These are phyloP conservation scores for Penicillium simplicissimum DNA, from an alignment of 495 filamentous ascomycete species.

Conservation along the genomic window DNA sequence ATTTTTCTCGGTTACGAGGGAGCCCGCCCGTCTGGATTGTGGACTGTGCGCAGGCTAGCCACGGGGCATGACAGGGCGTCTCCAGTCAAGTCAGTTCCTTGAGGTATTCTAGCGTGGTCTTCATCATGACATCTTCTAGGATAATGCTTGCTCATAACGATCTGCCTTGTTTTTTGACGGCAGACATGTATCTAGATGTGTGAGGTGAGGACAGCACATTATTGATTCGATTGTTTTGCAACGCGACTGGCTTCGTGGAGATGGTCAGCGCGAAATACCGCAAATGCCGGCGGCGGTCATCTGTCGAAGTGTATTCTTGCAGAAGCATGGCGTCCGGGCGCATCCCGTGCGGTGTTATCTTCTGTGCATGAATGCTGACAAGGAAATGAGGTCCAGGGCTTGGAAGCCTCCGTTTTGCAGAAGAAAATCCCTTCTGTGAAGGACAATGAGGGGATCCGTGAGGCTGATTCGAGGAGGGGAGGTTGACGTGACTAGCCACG, in stretches of 20 bases:
- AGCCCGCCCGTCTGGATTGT: constrained; percentile 1
- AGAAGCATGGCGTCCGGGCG: constrained; percentile 3
- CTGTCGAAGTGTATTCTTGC: constrained; percentile 1
- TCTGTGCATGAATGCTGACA: constrained; percentile 1
- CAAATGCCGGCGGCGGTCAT: background rate
- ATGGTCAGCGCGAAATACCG: background rate
- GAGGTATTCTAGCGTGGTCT: background rate
- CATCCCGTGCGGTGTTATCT: constrained; percentile 1
- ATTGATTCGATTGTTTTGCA: background rate
- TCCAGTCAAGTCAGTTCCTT: background rate
- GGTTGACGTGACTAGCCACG: constrained; percentile 1
- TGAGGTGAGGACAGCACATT: background rate
- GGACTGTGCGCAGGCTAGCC: background rate
- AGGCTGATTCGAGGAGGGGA: constrained; percentile 3
- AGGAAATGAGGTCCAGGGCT: background rate
- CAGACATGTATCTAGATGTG: background rate
- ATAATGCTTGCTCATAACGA: too few relatives aligned
- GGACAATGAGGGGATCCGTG: background rate
- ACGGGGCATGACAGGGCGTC: background rate
- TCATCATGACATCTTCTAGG: background rate
- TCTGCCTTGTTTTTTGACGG: background rate
- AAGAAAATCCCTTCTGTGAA: background rate
- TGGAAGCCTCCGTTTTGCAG: background rate
- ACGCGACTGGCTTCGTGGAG: background rate
- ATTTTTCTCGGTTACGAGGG: constrained; percentile 1